Base-by-base conservation (phyloP, 805 yeast species). In the Kazachstania taianensis region DNA sequence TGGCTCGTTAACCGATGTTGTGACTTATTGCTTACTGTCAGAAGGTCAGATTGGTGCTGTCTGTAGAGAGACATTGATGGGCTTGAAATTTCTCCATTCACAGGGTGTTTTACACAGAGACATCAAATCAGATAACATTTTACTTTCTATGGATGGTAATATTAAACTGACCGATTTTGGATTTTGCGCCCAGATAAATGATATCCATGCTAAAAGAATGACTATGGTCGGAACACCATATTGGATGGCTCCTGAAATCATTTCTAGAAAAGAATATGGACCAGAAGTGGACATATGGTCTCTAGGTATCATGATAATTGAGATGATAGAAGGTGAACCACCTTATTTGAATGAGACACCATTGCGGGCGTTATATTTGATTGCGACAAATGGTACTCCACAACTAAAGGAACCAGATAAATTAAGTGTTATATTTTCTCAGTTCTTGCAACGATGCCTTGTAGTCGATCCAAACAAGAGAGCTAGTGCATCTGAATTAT, bases 171-270 rank as follows among this genome's bases (percentile, higher is more conserved):
- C 98, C 0, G 98, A 92, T 62, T 84, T 84, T 57, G 94, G 94
- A 1, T 92, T 89, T 65, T 92, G 98, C 63, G 99, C 98, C 0
- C 94, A 87, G 59, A 70, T 82, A 41, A 82, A 81, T 25, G 94
- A 81, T 45, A 72, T 73, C 37, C 81, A 82, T 45, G 66, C 81
- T 37, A 87, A 89, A 59, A 76, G 99, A 57, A 86, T 95, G 3
- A 92, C 99, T 4, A 85, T 92, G 94, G 98, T 92, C 13, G 99
- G 99, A 12, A 92, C 99, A 0, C 98, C 99, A 10, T 92, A 92
- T 58, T 92, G 99, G 99, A 92, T 92, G 99, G 99, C 99, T 0
- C 99, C 99, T 1, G 99, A 92, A 59, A 96, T 92, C 36, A 96
- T 92, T 19, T 76, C 87, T 14, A 75, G 94, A 48, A 87, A 86